phyloP scores from a whole-genome alignment of 768 basidiomycete species.

The Trametes meyenii region DNA sequence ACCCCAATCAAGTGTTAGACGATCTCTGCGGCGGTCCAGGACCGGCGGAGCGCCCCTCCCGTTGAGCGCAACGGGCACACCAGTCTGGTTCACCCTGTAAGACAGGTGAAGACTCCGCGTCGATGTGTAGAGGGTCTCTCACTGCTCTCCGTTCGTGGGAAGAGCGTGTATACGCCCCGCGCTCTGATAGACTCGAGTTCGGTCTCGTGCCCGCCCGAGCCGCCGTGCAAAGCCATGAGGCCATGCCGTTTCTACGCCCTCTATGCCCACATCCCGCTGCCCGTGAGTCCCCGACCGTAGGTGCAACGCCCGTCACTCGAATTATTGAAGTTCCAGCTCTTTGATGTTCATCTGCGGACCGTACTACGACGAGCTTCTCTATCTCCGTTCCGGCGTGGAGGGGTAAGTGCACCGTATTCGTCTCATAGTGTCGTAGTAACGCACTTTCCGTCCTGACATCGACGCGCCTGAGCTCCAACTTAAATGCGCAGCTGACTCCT shows the following conservation, averaged over 20 bases:
- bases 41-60: background rate
- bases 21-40: background rate
- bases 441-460: background rate
- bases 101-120: background rate
- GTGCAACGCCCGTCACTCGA: background rate
- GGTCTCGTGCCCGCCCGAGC: constrained; percentile 15
- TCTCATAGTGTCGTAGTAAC: constrained; percentile 6
- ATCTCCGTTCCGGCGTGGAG: background rate
- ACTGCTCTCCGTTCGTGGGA: constrained; percentile 12
- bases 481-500: constrained; percentile 22
- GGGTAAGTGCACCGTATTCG: constrained; percentile 6
- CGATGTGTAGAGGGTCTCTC: constrained; percentile 4
- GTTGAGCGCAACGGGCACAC: background rate
- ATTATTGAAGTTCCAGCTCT: background rate
- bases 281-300: background rate
- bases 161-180: constrained; percentile 2
- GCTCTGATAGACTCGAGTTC: constrained; percentile 21
- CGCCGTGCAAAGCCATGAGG: constrained; percentile 11
- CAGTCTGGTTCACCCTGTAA: background rate
- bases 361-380: background rate
- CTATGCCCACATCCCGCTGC: background rate
- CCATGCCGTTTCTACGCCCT: constrained; percentile 1
- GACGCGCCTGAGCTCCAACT: constrained; percentile 22
- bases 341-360: background rate
- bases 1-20: background rate